Conservation (phyloP, 345 rosid genomes). For the Gossypium sturtianum region DNA sequence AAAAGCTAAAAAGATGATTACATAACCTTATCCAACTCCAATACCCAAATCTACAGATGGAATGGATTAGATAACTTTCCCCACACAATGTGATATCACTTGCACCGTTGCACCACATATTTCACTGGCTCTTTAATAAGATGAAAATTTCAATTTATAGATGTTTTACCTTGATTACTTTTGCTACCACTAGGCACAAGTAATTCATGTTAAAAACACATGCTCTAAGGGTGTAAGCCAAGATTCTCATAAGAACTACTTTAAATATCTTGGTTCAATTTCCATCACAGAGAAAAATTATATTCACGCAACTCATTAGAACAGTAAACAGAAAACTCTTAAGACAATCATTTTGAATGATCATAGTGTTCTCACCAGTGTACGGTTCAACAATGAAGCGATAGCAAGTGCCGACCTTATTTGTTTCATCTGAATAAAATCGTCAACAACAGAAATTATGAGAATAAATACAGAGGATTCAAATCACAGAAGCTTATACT, state of each 20-base stretch:
- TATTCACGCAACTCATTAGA: not conserved
- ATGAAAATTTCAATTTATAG: not conserved
- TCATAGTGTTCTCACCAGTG: constrained; percentile 58
- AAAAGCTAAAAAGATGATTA: not conserved
- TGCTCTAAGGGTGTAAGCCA: not conserved
- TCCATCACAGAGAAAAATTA: not conserved
- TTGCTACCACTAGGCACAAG: not conserved
- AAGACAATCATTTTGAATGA: not conserved
- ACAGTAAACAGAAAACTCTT: not conserved
- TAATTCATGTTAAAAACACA: not conserved
- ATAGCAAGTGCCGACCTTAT: constrained; percentile 88
- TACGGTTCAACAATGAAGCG: constrained; percentile 79
- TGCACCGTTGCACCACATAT: not conserved
- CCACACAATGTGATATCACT: not conserved
- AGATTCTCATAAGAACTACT: not conserved
- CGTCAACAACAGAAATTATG: constrained; percentile 16
- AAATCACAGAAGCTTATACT: constrained; percentile 9
- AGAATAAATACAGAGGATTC: constrained; percentile 10
- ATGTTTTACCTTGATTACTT: not conserved
- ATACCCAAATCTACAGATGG: constrained; percentile 3
- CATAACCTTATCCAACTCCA: not conserved
- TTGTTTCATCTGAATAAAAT: constrained; percentile 67
- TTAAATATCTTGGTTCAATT: not conserved
- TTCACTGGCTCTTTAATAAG: not conserved
- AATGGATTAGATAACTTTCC: not conserved